Base-by-base conservation (phyloP, 768 basidiomycete species). In the Pluteus cervinus region DNA sequence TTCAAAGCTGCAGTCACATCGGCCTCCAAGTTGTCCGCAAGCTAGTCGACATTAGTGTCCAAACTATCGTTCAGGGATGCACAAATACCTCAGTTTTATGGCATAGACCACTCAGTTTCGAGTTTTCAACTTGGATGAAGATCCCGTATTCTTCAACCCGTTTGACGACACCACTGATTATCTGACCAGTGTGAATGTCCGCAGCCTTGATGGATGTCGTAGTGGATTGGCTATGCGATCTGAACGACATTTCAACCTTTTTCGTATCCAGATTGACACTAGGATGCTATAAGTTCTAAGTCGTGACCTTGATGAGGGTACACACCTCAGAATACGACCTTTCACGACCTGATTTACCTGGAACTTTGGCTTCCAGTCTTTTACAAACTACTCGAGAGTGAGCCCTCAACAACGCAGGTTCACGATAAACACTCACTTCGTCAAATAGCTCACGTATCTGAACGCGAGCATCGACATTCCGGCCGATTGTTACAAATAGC, bases 401-500 rank as follows among this genome's bases (percentile, higher is more conserved):
- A 24, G 29, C 17, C 23, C 20, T 37, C 7, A 15, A 18, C 15
- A 8, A 24, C 11, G 23, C 39, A 36, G 18, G 18, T 39, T 9
- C 12, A 41, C 20, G 36, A 12, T 15, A 15, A 42, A 5, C 22
- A 52, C 66, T 29, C 31, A 75, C 75, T 41, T 92, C 90, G 51
- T 96, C 88, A 54, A 94, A 96, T 4, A 94, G 72, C 60, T 96
- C 89, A 52, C 74, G 80, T 54, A 97, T 97, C 61, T 94, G 90
- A 18, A 99, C 81, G 12, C 93, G 79, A 39, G 86, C 92, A 52
- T 92, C 89, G 18, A 96, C 66, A n/a, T 73, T 72, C 21, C 82
- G 74, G 7, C 88, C 90, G 24, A 99, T 62, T 18, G 76, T 76
- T 3, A 99, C 89, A 49, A 96, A 98, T 14, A 99, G 52, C 11